Evolutionary conservation across 2,329 filamentous ascomycete genomes (phyloP), one percentile per base, ranked within the genome.

Genomic region (Diaporthe humulicola): DNA sequence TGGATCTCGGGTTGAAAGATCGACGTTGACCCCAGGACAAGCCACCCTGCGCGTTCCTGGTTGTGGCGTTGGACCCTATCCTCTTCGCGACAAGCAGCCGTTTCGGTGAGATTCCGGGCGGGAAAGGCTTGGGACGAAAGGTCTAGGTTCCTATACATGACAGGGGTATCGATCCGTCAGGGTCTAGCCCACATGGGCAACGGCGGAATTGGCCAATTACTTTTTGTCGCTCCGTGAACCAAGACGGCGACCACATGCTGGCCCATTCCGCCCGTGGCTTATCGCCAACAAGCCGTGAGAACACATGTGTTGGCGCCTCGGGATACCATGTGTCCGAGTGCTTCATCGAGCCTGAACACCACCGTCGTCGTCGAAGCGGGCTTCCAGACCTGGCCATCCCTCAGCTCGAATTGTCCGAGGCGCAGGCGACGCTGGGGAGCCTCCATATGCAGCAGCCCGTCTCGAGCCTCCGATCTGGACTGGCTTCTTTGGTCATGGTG

Each of bases 91-190:
- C 42, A 72, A 54, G 57, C 50, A 40, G 70, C 45, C 57, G 70
- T 42, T 50, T 61, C 70, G 70, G 70, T 48, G 57, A 60, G 33
- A 38, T 38, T 72, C 57, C 70, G 57, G 70, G 40, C 58, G 64
- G 64, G 45, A 54, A 64, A 25, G 54, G 38, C 69, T 42, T 17
- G 48, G 36, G 33, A 25, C 36, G 8, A 67, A 25, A 17, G 30
- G 28, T 33, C 57, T 14, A 72, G 17, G 57, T 72, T 72, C 45
- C 42, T 54, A 17, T 71, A 72, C 70, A 45, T 61, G 70, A 45
- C 57, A 40, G 45, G 70, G 70, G 38, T 64, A 7, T 7, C 22
- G 14, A 45, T 58, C 64, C 64, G 30, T 52, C 64, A n/a, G n/a
- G n/a, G 40, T 64, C 45, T 54, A 54, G n/a, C 45, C 70, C 57